Evolutionary conservation across 73 alveolate genomes (phyloP).

Genomic region (Paramecium sonneborni): DNA sequence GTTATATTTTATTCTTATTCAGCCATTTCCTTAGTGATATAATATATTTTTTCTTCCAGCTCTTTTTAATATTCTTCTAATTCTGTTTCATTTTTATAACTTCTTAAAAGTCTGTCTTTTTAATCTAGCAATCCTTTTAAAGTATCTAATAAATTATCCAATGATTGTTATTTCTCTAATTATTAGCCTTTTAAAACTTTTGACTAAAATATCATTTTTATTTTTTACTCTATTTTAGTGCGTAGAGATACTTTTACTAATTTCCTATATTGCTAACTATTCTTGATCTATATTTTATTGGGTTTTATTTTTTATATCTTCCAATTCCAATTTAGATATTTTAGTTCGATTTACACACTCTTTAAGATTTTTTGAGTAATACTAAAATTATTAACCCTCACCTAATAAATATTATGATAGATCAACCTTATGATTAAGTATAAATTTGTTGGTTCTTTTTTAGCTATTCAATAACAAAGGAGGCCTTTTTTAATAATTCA

Average conservation of each 20-base stretch:
- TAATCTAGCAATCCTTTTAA: neutral
- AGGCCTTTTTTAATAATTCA: neutral
- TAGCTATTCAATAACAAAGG: neutral
- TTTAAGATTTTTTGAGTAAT: neutral
- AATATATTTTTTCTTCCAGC: neutral
- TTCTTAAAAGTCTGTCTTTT: neutral
- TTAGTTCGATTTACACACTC: neutral
- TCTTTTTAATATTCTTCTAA: neutral
- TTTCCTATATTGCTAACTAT: neutral
- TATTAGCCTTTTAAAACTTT: neutral
- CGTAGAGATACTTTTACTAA: neutral
- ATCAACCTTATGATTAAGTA: neutral
- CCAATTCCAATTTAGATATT: neutral
- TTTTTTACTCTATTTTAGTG: neutral
- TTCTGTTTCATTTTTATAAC: constrained; percentile 1
- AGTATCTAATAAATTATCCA: neutral
- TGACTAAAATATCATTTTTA: neutral
- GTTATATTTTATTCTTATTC: neutral
- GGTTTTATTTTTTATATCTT: neutral
- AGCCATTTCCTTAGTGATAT: neutral
- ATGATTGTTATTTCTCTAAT: neutral
- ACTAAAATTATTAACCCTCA: neutral
- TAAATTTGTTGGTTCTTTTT: neutral
- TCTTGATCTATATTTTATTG: neutral
- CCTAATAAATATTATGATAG: neutral